Evolutionary conservation across 768 basidiomycete genomes (phyloP).

Genomic region (Hydnomerulius pinastri): DNA sequence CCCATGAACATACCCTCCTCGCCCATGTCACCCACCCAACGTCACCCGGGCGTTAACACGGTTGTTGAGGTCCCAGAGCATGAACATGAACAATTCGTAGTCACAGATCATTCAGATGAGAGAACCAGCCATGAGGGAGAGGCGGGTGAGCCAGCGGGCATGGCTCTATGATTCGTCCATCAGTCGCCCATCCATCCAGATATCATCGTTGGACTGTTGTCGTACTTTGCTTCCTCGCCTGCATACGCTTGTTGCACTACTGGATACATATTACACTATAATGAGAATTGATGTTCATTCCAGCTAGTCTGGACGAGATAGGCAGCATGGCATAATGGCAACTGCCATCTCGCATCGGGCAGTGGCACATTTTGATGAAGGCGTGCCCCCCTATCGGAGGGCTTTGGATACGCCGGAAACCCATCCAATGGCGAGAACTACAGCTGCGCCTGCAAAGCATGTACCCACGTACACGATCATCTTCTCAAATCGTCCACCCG

Average conservation of each 20-base stretch:
- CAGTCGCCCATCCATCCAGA: background rate
- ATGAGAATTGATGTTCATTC: no score
- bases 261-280: no score
- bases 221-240: background rate
- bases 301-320: no score
- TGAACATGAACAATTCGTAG: slow-evolving; percentile 13
- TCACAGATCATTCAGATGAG: slow-evolving; percentile 3
- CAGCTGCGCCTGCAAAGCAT: slow-evolving; percentile 32
- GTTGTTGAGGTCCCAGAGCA: slow-evolving; percentile 28
- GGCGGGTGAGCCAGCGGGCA: slow-evolving; percentile 24
- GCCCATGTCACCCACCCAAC: slow-evolving; percentile 14
- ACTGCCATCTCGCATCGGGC: no score
- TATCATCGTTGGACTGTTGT: background rate
- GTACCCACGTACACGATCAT: slow-evolving; percentile 32
- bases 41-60: slow-evolving; percentile 22
- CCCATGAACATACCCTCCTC: background rate
- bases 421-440: slow-evolving; percentile 24
- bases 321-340: no score
- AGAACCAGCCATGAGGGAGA: slow-evolving; percentile 15
- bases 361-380: no score
- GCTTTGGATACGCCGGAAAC: background rate
- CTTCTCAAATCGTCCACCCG: slow-evolving; percentile 23
- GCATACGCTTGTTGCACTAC: background rate
- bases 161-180: slow-evolving; percentile 28
- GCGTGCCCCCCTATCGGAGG: background rate